Conservation (phyloP, 2,329 filamentous ascomycete genomes). For the Teratosphaeria pseudoeucalypti region DNA sequence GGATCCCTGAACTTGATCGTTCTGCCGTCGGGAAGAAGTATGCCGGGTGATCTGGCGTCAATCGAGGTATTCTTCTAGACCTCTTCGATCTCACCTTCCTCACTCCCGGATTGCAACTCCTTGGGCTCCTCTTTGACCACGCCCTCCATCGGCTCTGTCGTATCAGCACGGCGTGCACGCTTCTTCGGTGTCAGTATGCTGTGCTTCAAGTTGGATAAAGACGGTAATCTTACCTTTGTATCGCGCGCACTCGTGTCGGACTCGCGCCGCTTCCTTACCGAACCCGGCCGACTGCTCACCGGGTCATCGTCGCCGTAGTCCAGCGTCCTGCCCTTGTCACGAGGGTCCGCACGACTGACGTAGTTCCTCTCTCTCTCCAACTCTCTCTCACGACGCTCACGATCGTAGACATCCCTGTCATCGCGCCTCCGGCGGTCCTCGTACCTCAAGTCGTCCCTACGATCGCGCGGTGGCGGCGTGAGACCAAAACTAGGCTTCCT, state of each 20-base stretch:
- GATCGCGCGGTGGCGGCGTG: conserved; percentile 26
- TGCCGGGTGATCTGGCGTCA: neutral
- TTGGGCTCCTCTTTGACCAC: conserved; percentile 42
- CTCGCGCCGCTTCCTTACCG: conserved; percentile 57
- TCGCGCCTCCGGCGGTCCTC: conserved; percentile 18
- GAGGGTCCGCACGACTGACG: conserved; percentile 67
- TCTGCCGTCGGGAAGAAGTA: neutral
- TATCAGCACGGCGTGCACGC: neutral
- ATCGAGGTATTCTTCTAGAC: conserved; percentile 24
- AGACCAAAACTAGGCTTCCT: conserved; percentile 50
- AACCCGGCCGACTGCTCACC: conserved; percentile 39
- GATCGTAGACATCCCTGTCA: conserved; percentile 56
- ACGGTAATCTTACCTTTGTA: conserved; percentile 28
- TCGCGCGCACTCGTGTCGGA: conserved; percentile 41
- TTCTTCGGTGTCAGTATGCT: neutral
- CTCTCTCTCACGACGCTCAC: conserved; percentile 78
- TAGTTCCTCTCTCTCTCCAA: conserved; percentile 83
- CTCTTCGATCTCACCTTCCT: conserved; percentile 97
- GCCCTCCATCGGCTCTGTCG: conserved; percentile 4
- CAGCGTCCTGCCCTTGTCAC: conserved; percentile 73
- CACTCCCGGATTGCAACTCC: conserved; percentile 71
- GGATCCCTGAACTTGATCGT: neutral
- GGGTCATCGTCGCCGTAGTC: conserved; percentile 72
- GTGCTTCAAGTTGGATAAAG: neutral
- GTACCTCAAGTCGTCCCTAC: conserved; percentile 13